These are phyloP conservation scores for Cutaneotrichosporon sp. DNA, from an alignment of 1,284 basidiomycete genomes.

Conservation along the genomic window DNA sequence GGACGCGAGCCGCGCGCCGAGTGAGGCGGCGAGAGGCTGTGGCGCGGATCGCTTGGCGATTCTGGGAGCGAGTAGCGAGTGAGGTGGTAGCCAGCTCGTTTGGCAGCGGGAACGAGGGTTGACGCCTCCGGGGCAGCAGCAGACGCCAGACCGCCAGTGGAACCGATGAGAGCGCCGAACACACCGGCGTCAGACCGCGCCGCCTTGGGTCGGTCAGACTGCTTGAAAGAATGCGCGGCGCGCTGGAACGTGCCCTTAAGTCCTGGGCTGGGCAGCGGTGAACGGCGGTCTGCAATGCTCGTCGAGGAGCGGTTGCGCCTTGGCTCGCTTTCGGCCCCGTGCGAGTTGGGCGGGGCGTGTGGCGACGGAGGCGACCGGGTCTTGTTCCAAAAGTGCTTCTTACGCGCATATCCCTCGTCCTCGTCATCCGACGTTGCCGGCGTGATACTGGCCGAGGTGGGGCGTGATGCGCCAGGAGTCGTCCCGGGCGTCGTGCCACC, in stretches of 20 bases:
- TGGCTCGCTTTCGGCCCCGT: background rate
- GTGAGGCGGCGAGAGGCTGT: background rate
- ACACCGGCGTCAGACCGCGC: slow-evolving; percentile 61
- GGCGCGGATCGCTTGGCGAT: background rate
- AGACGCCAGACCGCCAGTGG: slow-evolving; percentile 61
- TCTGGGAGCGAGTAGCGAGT: slow-evolving; percentile 53
- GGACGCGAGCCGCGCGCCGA: background rate
- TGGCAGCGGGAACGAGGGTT: slow-evolving; percentile 61
- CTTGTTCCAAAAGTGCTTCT: slow-evolving; percentile 1
- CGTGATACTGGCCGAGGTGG: slow-evolving; percentile 19
- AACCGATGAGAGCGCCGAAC: slow-evolving; percentile 67
- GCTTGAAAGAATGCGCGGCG: slow-evolving; percentile 18
- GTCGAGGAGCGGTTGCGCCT: slow-evolving; percentile 2
- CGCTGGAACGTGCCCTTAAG: slow-evolving; percentile 17
- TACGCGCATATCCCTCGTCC: slow-evolving; percentile 16
- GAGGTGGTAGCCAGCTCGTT: slow-evolving; percentile 63
- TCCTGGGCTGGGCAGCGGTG: slow-evolving; percentile 6
- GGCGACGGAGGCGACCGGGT: background rate
- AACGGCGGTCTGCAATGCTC: slow-evolving; percentile 7
- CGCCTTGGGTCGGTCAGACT: slow-evolving; percentile 52
- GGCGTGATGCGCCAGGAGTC: slow-evolving; percentile 34
- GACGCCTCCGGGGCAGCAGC: slow-evolving; percentile 57
- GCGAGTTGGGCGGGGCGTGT: background rate
- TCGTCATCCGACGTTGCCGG: slow-evolving; percentile 14
- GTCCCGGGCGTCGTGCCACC: slow-evolving; percentile 30